These are phyloP conservation scores for Saccharomycopsis selenospora DNA, from an alignment of 805 yeast species.

Conservation along the genomic window DNA sequence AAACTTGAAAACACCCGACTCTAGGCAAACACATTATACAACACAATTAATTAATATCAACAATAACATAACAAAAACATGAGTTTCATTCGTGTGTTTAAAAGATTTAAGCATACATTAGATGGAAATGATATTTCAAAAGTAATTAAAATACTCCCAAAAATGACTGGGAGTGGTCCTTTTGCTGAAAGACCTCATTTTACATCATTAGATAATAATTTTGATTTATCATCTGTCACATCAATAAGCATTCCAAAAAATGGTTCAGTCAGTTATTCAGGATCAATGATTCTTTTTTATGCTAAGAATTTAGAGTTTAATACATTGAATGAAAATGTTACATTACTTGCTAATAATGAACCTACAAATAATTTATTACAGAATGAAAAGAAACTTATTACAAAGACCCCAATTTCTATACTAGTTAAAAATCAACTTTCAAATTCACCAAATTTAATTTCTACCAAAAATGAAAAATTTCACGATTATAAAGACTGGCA, in stretches of 20 bases:
- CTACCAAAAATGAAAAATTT: not conserved
- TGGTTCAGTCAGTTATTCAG: not conserved
- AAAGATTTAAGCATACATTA: not conserved
- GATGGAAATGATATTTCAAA: slow-evolving; percentile 7
- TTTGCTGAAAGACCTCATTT: slow-evolving; percentile 7
- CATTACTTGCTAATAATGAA: not conserved
- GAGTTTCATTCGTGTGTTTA: not conserved
- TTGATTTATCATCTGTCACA: not conserved
- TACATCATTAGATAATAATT: not conserved
- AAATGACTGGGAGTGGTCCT: slow-evolving; percentile 19
- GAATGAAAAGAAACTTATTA: not conserved
- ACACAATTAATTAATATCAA: too few species aligned
- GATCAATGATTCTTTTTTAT: not conserved
- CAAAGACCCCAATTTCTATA: not conserved
- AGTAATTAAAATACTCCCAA: slow-evolving; percentile 9
- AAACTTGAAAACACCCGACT: too few species aligned
- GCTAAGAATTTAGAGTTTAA: not conserved
- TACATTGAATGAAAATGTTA: not conserved
- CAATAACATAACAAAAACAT: too few species aligned
- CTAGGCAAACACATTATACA: too few species aligned
- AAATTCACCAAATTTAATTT: slow-evolving; percentile 3
- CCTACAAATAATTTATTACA: not conserved
- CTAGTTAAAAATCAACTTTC: slow-evolving; percentile 3
- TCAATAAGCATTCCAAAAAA: not conserved
- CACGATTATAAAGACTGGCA: slow-evolving; percentile 4